Evolutionary conservation across 768 basidiomycete genomes (phyloP).

Genomic region (Boletus reticuloceps): DNA sequence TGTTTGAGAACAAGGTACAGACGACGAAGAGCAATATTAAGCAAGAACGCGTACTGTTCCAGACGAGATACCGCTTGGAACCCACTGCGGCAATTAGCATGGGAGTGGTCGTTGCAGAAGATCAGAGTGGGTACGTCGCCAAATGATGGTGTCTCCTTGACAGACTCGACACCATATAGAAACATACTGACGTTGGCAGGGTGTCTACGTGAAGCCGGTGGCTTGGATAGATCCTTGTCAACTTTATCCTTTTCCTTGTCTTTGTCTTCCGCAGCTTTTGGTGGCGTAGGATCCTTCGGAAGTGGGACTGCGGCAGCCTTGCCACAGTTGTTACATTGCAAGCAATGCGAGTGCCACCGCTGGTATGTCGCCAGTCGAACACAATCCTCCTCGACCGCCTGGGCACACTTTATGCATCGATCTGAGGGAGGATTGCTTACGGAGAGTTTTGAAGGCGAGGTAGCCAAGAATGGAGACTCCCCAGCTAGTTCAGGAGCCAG

Average conservation of each 20-base stretch:
- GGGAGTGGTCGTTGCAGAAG: slow-evolving; percentile 76
- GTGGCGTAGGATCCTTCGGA: slow-evolving; percentile 54
- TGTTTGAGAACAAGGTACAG: slow-evolving; percentile 85
- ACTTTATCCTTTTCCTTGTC: slow-evolving; percentile 39
- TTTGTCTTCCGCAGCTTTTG: slow-evolving; percentile 50
- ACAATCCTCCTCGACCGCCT: slow-evolving; percentile 97
- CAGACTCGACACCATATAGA: slow-evolving; percentile 69
- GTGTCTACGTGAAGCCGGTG: slow-evolving; percentile 64
- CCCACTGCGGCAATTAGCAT: slow-evolving; percentile 62
- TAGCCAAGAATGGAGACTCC: slow-evolving; percentile 68
- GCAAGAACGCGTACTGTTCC: slow-evolving; percentile 95
- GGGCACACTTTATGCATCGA: slow-evolving; percentile 83
- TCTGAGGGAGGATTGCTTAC: slow-evolving; percentile 81
- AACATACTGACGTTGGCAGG: slow-evolving; percentile 82
- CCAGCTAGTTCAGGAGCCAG: slow-evolving; percentile 90
- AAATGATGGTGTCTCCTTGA: slow-evolving; percentile 66
- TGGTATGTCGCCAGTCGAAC: slow-evolving; percentile 93
- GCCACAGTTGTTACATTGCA: slow-evolving; percentile 82
- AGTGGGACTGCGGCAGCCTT: slow-evolving; percentile 65
- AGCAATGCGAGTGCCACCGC: slow-evolving; percentile 93
- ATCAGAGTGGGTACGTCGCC: slow-evolving; percentile 72
- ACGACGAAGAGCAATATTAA: slow-evolving; percentile 92
- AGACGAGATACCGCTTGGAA: slow-evolving; percentile 91
- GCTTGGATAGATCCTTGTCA: slow-evolving; percentile 51
- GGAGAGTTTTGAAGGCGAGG: slow-evolving; percentile 45